phyloP scores from a whole-genome alignment of 306 rosid species.

The Parietaria judaica region DNA sequence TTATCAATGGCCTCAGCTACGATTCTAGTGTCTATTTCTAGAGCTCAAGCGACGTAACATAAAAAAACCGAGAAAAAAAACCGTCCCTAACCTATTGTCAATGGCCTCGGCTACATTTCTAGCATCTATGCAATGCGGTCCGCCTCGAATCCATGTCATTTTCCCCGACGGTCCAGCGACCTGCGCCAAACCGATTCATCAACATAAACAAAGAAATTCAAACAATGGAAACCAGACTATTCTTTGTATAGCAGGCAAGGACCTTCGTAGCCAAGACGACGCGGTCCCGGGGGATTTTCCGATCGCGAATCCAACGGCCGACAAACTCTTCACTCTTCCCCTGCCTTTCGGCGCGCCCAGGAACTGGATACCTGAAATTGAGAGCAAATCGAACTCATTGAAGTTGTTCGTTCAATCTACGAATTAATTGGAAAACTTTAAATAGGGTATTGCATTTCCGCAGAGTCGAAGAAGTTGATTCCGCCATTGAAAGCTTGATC shows the following conservation, averaged over 20 bases:
- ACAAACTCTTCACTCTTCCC: conserved; percentile 79
- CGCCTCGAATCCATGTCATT: conserved; percentile 94
- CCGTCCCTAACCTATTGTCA: conserved; percentile 47
- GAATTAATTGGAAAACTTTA: too few relatives aligned
- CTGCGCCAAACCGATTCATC: conserved; percentile 20
- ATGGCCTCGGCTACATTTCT: conserved; percentile 61
- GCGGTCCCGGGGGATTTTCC: conserved; percentile 48
- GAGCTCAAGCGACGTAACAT: not conserved
- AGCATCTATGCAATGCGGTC: conserved; percentile 67
- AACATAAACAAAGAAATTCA: too few relatives aligned
- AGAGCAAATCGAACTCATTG: not conserved
- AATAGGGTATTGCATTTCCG: conserved; percentile 50
- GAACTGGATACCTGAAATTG: conserved; percentile 66
- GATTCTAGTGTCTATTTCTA: too few relatives aligned
- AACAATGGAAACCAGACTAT: too few relatives aligned
- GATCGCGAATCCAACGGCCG: conserved; percentile 65
- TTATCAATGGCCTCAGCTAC: too few relatives aligned
- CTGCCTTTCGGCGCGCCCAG: conserved; percentile 63
- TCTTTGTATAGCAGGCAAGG: not conserved
- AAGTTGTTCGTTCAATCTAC: not conserved
- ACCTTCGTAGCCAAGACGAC: conserved; percentile 80
- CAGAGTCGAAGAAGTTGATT: conserved; percentile 85
- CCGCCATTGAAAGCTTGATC: conserved; percentile 59
- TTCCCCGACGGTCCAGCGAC: conserved; percentile 91
- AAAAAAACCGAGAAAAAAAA: not conserved